Evolutionary conservation across 176 grass and related monocot species (phyloP).

Genomic region (Carex parvula): DNA sequence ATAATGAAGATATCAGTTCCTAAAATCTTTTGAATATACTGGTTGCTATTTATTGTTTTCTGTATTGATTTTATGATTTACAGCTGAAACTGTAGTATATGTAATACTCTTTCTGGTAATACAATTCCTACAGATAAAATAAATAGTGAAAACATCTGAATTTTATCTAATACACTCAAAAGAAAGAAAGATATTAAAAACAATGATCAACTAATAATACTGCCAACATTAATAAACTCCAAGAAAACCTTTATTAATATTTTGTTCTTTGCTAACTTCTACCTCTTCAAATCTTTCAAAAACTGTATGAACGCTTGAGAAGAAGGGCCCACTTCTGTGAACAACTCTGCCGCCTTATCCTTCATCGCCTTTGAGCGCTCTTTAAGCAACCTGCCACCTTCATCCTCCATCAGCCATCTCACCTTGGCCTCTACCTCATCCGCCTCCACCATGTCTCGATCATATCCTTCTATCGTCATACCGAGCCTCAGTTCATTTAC

Average conservation of each 20-base stretch:
- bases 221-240: neutral
- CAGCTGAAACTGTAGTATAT: too few relatives aligned
- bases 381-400: constrained; percentile 33
- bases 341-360: constrained; percentile 28
- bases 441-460: constrained; percentile 38
- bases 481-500: constrained; percentile 44
- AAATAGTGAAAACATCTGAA: neutral
- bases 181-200: neutral
- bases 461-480: constrained; percentile 63
- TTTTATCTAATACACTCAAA: neutral
- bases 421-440: constrained; percentile 61
- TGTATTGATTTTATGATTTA: too few relatives aligned
- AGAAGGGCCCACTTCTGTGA: constrained; percentile 46
- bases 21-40: too few relatives aligned
- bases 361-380: constrained; percentile 23
- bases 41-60: too few relatives aligned
- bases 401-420: constrained; percentile 48
- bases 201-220: neutral
- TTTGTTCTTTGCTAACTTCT: neutral
- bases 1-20: too few relatives aligned
- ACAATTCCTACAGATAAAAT: too few relatives aligned
- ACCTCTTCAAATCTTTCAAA: constrained; percentile 14
- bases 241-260: neutral
- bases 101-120: too few relatives aligned
- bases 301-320: constrained; percentile 28